phyloP scores from a whole-genome alignment of 805 yeast species.

The Ogataea polymorpha region DNA sequence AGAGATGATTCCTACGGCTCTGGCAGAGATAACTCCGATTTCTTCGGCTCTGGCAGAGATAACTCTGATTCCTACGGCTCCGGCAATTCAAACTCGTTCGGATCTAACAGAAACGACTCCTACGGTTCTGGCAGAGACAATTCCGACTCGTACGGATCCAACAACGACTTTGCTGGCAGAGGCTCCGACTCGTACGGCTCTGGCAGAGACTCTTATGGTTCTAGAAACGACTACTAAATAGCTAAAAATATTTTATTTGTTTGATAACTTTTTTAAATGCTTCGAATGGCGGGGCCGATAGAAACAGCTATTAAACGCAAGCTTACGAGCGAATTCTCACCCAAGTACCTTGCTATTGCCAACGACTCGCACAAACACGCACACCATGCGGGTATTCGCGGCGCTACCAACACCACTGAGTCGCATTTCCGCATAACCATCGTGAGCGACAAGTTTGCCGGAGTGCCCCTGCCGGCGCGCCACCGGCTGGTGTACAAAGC shows the following conservation, averaged over 20 bases:
- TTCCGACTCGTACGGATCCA: conserved; percentile 11
- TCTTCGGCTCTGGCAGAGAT: conserved; percentile 23
- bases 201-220: conserved; percentile 26
- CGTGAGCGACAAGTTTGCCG: conserved; percentile 66
- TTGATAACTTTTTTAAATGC: conserved; percentile 4
- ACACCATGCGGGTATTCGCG: conserved; percentile 79
- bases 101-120: conserved; percentile 27
- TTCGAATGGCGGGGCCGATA: conserved; percentile 12
- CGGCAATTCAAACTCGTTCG: conserved; percentile 32
- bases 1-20: conserved; percentile 32
- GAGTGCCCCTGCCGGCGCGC: conserved; percentile 64
- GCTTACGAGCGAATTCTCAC: conserved; percentile 43
- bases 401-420: conserved; percentile 67
- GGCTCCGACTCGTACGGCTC: conserved; percentile 19
- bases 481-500: conserved; percentile 72
- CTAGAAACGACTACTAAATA: conserved; percentile 8
- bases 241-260: conserved; percentile 1
- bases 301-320: conserved; percentile 49
- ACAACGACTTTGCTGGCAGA: conserved; percentile 1
- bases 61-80: conserved; percentile 29
- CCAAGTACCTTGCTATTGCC: conserved; percentile 44
- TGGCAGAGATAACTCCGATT: conserved; percentile 22
- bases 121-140: conserved; percentile 6
- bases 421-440: conserved; percentile 79
- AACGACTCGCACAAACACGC: conserved; percentile 90